Evolutionary conservation across 108 stramenopile species (phyloP), one percentile per base, ranked within the genome.

Genomic region (Skeletonema potamos): DNA sequence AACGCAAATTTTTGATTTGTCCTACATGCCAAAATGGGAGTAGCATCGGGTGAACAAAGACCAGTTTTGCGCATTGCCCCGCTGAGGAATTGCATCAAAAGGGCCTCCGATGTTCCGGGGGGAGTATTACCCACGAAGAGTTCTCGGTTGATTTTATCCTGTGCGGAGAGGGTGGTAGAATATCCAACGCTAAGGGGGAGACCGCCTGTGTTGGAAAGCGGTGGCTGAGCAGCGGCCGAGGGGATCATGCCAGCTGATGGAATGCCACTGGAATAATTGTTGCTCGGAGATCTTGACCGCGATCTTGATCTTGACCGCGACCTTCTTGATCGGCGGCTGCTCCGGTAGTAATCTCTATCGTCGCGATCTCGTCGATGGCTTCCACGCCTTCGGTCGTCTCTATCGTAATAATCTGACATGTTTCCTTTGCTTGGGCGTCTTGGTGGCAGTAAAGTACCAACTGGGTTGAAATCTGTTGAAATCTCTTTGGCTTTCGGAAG

Each of bases 91-190:
- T 95, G 92, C 67, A 91, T 68, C 43, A 97, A 64, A 9, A 94
- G 66, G 65, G 89, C 79, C 70, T 94, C 91, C 17, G 85, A 86
- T 0, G 93, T 94, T 0, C 93, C 93, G 7, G 92, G 94, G 12
- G 96, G 94, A 13, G 95, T 96, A 63, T 97, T 97, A 13, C 97
- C 97, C 4, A 97, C 92, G 67, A 97, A 97, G 12, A 97, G 79
- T 72, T 97, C 97, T 24, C 96, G 83, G 69, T 88, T 91, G 62
- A 94, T 92, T 75, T 94, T 94, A 58, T 90, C 88, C 73, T 89
- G 84, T 18, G 85, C 85, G 10, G 82, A 65, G 26, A 27, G 65
- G 33, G 54, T 27, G 29, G 72, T 55, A 24, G 48, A 51, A 24
- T 51, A 51, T 51, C 48, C 48, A 51, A n/a, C n/a, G n/a, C 17